A percentile compares a stretch with the other conserved stretches of the same genome.
phyloP scores from a whole-genome alignment of 2,329 filamentous ascomycete species.

The Fonsecaea multimorphosa region DNA sequence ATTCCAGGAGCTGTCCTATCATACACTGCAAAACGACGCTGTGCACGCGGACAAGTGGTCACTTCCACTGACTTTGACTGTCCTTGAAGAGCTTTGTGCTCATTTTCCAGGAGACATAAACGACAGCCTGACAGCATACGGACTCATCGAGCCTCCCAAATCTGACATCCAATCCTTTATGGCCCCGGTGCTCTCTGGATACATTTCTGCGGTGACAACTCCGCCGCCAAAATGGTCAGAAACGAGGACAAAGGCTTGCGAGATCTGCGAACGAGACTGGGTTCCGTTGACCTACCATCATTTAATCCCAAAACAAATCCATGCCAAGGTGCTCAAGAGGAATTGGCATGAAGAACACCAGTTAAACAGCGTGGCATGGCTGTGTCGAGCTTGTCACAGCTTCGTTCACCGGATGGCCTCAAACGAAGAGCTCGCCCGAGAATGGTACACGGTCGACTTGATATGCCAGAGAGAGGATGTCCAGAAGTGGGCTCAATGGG shows the following conservation, averaged over 20 bases:
- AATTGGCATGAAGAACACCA: slow-evolving; percentile 79
- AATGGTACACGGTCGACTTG: slow-evolving; percentile 74
- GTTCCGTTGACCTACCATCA: slow-evolving; percentile 83
- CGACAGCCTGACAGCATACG: slow-evolving; percentile 73
- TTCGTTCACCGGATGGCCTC: slow-evolving; percentile 77
- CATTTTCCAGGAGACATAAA: slow-evolving; percentile 64
- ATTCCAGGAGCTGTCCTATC: slow-evolving; percentile 68
- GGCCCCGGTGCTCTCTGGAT: slow-evolving; percentile 66
- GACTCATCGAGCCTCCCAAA: slow-evolving; percentile 58
- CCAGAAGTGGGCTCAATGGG: slow-evolving; percentile 73
- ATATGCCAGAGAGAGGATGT: slow-evolving; percentile 75
- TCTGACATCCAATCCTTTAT: slow-evolving; percentile 63
- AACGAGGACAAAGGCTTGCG: slow-evolving; percentile 68
- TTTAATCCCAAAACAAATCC: slow-evolving; percentile 78
- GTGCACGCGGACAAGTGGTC: slow-evolving; percentile 63
- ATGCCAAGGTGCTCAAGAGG: slow-evolving; percentile 75
- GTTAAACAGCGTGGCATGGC: slow-evolving; percentile 81
- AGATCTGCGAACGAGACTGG: slow-evolving; percentile 77
- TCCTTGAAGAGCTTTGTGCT: slow-evolving; percentile 59
- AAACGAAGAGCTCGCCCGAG: slow-evolving; percentile 77
- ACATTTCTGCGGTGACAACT: slow-evolving; percentile 63
- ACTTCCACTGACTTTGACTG: slow-evolving; percentile 60
- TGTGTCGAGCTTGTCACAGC: slow-evolving; percentile 82
- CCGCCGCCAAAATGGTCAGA: slow-evolving; percentile 68
- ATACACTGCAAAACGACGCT: slow-evolving; percentile 58